phyloP scores from a whole-genome alignment of 2,329 filamentous ascomycete species.

The Neonectria sp. region DNA sequence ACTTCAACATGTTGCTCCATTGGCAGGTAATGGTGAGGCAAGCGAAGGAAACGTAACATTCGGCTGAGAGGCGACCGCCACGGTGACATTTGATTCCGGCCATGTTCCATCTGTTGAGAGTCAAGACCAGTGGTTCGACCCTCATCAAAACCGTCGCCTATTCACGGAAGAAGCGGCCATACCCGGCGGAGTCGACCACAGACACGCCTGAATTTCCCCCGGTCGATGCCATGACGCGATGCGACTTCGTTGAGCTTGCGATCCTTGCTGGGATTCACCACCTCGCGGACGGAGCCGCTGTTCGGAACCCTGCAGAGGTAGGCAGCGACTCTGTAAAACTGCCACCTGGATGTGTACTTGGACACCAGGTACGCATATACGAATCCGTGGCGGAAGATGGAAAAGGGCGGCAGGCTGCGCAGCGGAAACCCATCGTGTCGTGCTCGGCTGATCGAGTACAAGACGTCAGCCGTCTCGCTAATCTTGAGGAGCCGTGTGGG shows the following conservation, averaged over 20 bases:
- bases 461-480: constrained; percentile 62
- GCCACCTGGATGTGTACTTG: constrained; percentile 60
- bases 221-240: constrained; percentile 55
- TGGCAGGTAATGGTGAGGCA: background rate
- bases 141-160: background rate
- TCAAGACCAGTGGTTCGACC: background rate
- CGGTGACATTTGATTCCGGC: background rate
- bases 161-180: constrained; percentile 55
- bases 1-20: background rate
- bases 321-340: constrained; percentile 57
- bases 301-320: constrained; percentile 47
- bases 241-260: constrained; percentile 54
- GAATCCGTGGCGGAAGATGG: constrained; percentile 32
- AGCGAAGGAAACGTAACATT: background rate
- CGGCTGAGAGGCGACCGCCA: background rate
- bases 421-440: constrained; percentile 55
- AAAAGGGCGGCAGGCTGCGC: constrained; percentile 42
- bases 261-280: constrained; percentile 60
- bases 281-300: constrained; percentile 54
- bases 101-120: background rate
- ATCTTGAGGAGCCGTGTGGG: constrained; percentile 39
- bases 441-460: constrained; percentile 58
- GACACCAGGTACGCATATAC: constrained; percentile 59
- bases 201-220: constrained; percentile 48
- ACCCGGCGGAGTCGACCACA: constrained; percentile 46